phyloP scores from a whole-genome alignment of 352 stramenopile species.

The Phytophthora crassamura region DNA sequence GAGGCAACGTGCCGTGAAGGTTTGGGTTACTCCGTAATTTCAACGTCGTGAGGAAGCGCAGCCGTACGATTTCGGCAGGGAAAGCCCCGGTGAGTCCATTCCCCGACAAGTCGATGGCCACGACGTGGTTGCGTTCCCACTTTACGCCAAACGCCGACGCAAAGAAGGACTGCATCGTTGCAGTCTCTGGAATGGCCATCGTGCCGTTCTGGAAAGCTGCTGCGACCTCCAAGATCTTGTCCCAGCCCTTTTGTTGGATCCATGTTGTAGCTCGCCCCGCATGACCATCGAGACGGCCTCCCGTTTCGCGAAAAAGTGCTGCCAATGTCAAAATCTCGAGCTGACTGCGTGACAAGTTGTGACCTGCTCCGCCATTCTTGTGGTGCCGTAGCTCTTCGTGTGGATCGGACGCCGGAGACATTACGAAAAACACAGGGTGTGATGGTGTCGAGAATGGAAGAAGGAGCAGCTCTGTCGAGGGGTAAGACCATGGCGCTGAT shows the following conservation, averaged over 20 bases:
- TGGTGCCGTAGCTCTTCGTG: background rate
- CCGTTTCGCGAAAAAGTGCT: conserved; percentile 50
- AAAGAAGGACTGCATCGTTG: conserved; percentile 47
- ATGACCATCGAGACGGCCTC: conserved; percentile 19
- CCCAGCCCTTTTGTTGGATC: conserved; percentile 49
- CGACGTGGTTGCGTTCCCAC: conserved; percentile 71
- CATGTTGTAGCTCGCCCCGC: conserved; percentile 30
- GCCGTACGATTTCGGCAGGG: conserved; percentile 45
- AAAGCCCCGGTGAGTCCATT: conserved; percentile 61
- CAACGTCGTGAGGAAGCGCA: conserved; percentile 58
- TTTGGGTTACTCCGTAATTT: conserved; percentile 66
- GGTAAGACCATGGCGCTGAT: background rate
- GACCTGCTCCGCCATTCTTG: conserved; percentile 1
- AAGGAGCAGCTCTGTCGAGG: conserved; percentile 3
- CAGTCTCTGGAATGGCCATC: conserved; percentile 19
- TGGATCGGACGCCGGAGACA: background rate
- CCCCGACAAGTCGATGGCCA: conserved; percentile 55
- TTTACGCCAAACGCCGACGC: conserved; percentile 45
- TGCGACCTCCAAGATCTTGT: conserved; percentile 25
- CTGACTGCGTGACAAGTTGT: conserved; percentile 29
- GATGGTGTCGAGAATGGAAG: background rate
- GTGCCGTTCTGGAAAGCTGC: conserved; percentile 12
- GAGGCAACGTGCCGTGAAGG: conserved; percentile 41
- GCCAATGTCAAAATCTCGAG: conserved; percentile 57
- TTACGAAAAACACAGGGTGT: conserved; percentile 12